phyloP scores from a whole-genome alignment of 768 basidiomycete genomes.

The Holtermanniella nyarrowii region DNA sequence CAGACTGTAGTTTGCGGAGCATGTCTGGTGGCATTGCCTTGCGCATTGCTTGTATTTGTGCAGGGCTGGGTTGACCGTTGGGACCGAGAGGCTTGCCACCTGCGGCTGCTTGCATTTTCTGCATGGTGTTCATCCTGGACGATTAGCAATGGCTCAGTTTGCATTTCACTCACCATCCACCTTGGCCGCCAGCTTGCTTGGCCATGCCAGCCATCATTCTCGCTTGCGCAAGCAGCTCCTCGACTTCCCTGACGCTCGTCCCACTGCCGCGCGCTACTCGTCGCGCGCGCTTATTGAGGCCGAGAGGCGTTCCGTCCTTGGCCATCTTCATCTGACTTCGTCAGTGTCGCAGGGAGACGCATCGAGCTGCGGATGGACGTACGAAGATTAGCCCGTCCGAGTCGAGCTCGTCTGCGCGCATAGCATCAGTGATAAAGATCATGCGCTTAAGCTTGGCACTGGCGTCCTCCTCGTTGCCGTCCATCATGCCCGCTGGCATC shows the following conservation, averaged over 20 bases:
- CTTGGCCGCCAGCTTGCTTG: conserved; percentile 93
- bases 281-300: conserved; percentile 80
- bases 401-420: conserved; percentile 87
- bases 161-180: conserved; percentile 60
- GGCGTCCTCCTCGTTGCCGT: conserved; percentile 80
- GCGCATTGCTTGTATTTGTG: conserved; percentile 92
- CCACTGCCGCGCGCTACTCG: conserved; percentile 89
- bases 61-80: conserved; percentile 80
- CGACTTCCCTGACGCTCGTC: conserved; percentile 92
- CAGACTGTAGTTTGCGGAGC: conserved; percentile 67
- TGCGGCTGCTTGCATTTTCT: conserved; percentile 81
- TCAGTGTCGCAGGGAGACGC: neutral
- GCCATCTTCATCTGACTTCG: conserved; percentile 24
- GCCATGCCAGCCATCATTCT: conserved; percentile 99
- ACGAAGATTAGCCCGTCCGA: conserved; percentile 89
- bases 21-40: conserved; percentile 90
- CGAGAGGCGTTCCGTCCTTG: conserved; percentile 41
- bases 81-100: conserved; percentile 77
- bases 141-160: conserved; percentile 12
- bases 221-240: conserved; percentile 91
- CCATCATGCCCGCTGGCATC: conserved; percentile 79
- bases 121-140: conserved; percentile 67
- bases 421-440: conserved; percentile 97
- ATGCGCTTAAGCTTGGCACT: conserved; percentile 85
- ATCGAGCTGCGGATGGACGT: conserved; percentile 26